Evolutionary conservation across 2,329 filamentous ascomycete genomes (phyloP), one percentile per base, ranked within the genome.

Genomic region (Fusarium sp.): DNA sequence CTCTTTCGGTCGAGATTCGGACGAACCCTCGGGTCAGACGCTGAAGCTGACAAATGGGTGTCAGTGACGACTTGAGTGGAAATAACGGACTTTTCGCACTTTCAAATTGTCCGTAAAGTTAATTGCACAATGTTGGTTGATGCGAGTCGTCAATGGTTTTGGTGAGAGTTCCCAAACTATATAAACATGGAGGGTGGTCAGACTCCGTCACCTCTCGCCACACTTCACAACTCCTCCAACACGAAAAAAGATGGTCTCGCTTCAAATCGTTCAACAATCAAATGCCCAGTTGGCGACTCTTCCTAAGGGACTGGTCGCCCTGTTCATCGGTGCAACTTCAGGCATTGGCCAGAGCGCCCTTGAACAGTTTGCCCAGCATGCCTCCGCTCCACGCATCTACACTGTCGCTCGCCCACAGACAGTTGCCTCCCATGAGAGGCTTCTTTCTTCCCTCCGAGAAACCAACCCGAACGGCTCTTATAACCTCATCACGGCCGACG

Each of bases 261-360:
- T 64, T 10, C 22, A 67, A 5, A 31, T 10, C 3, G 6, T 67
- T 2, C 35, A 38, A 13, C 35, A 64, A 14, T 50, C 50, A 13
- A 64, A 29, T 22, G n/a, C 64, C 37, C 29, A 8, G 2, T 5
- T 64, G 5, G 10, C 37, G 2, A 20, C 50, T n/a, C 31, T 64
- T 4, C 38, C 50, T 8, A 38, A 40, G 2, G 31, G 50, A 1
- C 4, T 29, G 18, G 37, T 56, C 14, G 37, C 45, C 9, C 35
- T 7, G n/a, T 10, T 57, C 18, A 64, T 76, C 5, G 74, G 73
- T 1, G 74, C 66, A 13, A 75, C 74, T 29, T 76, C 71, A 0
- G 74, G 74, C 1, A 76, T 76, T 13, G 74, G 74, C 2, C 71
- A 66, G 9, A 61, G 63, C 24, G 56, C 74, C 5, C n/a, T 75